Percentiles rank a stretch among this genome's conserved stretches.
Conservation (phyloP, 306 rosid species). For the Hylodesmum podocarpum region DNA sequence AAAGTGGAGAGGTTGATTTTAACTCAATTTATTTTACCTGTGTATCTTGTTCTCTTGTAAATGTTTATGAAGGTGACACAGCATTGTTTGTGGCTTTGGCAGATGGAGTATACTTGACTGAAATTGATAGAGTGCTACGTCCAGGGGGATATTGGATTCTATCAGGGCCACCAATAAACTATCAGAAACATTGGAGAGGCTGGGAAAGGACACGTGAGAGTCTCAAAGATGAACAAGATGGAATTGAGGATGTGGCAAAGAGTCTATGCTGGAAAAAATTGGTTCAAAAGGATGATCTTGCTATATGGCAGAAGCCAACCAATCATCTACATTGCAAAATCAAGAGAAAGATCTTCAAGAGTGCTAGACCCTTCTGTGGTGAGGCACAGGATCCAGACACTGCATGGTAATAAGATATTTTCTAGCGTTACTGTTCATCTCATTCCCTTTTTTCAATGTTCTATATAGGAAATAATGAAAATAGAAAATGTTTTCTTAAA, state of each 20-base stretch:
- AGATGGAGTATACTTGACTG: conserved; percentile 82
- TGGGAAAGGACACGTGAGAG: conserved; percentile 78
- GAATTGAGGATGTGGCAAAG: conserved; percentile 72
- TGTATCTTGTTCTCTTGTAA: no score
- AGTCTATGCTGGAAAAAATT: conserved; percentile 91
- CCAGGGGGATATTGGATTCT: conserved; percentile 98
- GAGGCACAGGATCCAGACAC: conserved; percentile 66
- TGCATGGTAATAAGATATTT: conserved; percentile 66
- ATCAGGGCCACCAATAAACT: conserved; percentile 97
- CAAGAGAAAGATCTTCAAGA: conserved; percentile 62
- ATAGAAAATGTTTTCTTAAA: background rate
- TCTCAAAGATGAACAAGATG: conserved; percentile 64
- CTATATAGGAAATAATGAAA: background rate
- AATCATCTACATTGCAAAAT: conserved; percentile 74
- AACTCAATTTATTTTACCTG: no score
- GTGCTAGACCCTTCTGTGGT: conserved; percentile 68
- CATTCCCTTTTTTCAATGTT: no score
- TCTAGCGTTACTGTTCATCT: background rate
- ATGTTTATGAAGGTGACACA: background rate
- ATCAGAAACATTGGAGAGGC: conserved; percentile 78
- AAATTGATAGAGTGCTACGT: conserved; percentile 82
- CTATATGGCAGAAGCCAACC: conserved; percentile 92
- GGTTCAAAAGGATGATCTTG: conserved; percentile 69
- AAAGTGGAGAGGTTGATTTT: no score
- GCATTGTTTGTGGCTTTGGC: conserved; percentile 17